Percentiles rank a stretch among this genome's conserved stretches.
These are phyloP conservation scores for Barnettozyma botsteinii DNA, from an alignment of 805 yeast species.

Conservation along the genomic window DNA sequence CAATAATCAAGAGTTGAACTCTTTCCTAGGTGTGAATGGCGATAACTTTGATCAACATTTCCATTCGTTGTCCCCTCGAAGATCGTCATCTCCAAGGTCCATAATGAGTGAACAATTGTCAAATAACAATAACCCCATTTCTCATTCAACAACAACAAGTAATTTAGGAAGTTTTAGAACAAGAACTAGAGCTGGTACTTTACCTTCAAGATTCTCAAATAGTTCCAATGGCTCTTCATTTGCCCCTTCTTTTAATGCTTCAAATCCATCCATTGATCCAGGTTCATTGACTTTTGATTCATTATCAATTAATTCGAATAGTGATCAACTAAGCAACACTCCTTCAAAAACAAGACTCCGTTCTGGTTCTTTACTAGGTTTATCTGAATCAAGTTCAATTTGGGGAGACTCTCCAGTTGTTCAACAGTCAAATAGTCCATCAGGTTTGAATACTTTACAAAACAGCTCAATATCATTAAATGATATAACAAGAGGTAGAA, in stretches of 20 bases:
- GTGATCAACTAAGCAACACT: slow-evolving; percentile 4
- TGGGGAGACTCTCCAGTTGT: slow-evolving; percentile 41
- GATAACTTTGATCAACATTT: slow-evolving; percentile 16
- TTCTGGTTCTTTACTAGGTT: slow-evolving; percentile 45
- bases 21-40: slow-evolving; percentile 17
- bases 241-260: slow-evolving; percentile 18
- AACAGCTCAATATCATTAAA: slow-evolving; percentile 9
- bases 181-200: slow-evolving; percentile 73
- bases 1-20: slow-evolving; percentile 19
- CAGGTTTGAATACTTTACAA: slow-evolving; percentile 5
- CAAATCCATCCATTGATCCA: slow-evolving; percentile 15
- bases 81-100: slow-evolving; percentile 25
- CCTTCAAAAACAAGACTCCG: slow-evolving; percentile 37
- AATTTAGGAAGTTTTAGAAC: slow-evolving; percentile 38
- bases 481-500: slow-evolving; percentile 12
- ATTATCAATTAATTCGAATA: slow-evolving; percentile 17
- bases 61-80: slow-evolving; percentile 20
- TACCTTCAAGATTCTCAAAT: slow-evolving; percentile 53
- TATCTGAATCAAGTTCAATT: slow-evolving; percentile 42
- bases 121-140: slow-evolving; percentile 4
- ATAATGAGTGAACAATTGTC: slow-evolving; percentile 21
- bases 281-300: slow-evolving; percentile 19
- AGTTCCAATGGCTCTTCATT: slow-evolving; percentile 5
- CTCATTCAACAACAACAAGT: slow-evolving; percentile 19
- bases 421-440: slow-evolving; percentile 2